A percentile compares a stretch with the other conserved stretches of the same genome.
phyloP scores from a whole-genome alignment of 1,284 basidiomycete species.

The Microbotryum intermedium region DNA sequence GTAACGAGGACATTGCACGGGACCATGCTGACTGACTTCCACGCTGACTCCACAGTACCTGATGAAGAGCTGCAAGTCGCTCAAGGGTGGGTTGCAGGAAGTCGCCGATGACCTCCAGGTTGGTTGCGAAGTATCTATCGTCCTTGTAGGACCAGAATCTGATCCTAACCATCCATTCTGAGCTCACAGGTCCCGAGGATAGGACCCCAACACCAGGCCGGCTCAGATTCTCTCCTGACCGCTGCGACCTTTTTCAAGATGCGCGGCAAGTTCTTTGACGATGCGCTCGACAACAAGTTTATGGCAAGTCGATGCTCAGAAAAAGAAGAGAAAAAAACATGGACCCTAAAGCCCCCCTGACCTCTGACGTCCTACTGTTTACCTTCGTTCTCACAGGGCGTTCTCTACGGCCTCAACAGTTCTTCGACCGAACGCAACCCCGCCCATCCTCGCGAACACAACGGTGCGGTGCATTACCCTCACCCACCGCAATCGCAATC shows the following conservation, averaged over 20 bases:
- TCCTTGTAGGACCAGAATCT: too few relatives aligned
- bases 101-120: slow-evolving; percentile 89
- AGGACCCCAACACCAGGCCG: slow-evolving; percentile 89
- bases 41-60: slow-evolving; percentile 54
- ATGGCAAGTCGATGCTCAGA: slow-evolving; percentile 21
- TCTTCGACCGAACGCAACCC: slow-evolving; percentile 3
- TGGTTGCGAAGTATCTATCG: slow-evolving; percentile 26
- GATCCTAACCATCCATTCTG: not conserved
- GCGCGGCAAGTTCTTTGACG: slow-evolving; percentile 80
- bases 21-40: not conserved
- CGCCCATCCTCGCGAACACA: slow-evolving; percentile 23
- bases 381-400: slow-evolving; percentile 7
- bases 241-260: slow-evolving; percentile 94
- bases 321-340: not conserved
- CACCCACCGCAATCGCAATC: slow-evolving; percentile 5
- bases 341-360: too few relatives aligned
- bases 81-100: slow-evolving; percentile 91
- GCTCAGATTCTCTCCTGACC: slow-evolving; percentile 88
- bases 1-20: not conserved
- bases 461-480: slow-evolving; percentile 28
- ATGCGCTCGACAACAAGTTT: slow-evolving; percentile 54
- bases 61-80: slow-evolving; percentile 75
- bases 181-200: slow-evolving; percentile 65
- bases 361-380: not conserved
- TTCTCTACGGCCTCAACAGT: slow-evolving; percentile 29